These are phyloP conservation scores for Chrysoporthe austroafricana DNA, from an alignment of 2,329 filamentous ascomycete species.

Conservation along the genomic window DNA sequence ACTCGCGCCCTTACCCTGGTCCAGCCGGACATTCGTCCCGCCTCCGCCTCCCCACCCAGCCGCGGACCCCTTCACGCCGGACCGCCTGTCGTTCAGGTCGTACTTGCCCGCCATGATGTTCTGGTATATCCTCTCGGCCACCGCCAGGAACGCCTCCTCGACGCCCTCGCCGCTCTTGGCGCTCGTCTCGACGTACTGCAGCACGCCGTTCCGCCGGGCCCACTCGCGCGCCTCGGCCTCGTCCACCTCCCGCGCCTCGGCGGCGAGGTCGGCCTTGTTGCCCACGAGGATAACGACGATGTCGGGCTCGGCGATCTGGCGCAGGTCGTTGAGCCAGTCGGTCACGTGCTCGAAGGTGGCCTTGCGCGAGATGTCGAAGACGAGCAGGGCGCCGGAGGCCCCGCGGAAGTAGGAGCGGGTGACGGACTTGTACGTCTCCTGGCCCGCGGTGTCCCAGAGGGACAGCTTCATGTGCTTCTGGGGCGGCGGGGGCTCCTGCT, in stretches of 20 bases:
- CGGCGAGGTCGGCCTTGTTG: slow-evolving; percentile 87
- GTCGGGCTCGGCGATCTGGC: slow-evolving; percentile 92
- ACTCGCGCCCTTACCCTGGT: slow-evolving; percentile 43
- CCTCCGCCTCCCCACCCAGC: slow-evolving; percentile 48
- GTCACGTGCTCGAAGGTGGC: slow-evolving; percentile 87
- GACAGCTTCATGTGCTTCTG: slow-evolving; percentile 90
- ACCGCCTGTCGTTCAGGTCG: slow-evolving; percentile 89
- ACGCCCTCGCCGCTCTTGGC: slow-evolving; percentile 96
- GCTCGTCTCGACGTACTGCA: slow-evolving; percentile 94
- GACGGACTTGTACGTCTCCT: slow-evolving; percentile 97
- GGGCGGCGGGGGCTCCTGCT: slow-evolving; percentile 35
- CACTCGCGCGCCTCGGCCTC: slow-evolving; percentile 85
- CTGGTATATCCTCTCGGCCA: slow-evolving; percentile 93
- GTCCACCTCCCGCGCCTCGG: slow-evolving; percentile 78
- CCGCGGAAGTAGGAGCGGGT: slow-evolving; percentile 93
- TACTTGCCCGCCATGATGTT: slow-evolving; percentile 96
- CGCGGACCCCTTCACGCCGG: slow-evolving; percentile 80
- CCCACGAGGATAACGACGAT: slow-evolving; percentile 95
- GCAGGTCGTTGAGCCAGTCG: slow-evolving; percentile 90
- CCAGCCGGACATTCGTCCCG: slow-evolving; percentile 50
- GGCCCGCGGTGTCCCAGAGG: slow-evolving; percentile 94
- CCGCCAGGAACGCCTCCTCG: slow-evolving; percentile 88
- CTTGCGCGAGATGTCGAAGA: slow-evolving; percentile 90
- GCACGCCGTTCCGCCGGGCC: slow-evolving; percentile 82
- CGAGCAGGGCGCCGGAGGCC: slow-evolving; percentile 71